Percentiles rank a stretch among this genome's conserved stretches.
These are phyloP conservation scores for Phytophthora ramorum DNA, from an alignment of 352 stramenopile species.

Conservation along the genomic window DNA sequence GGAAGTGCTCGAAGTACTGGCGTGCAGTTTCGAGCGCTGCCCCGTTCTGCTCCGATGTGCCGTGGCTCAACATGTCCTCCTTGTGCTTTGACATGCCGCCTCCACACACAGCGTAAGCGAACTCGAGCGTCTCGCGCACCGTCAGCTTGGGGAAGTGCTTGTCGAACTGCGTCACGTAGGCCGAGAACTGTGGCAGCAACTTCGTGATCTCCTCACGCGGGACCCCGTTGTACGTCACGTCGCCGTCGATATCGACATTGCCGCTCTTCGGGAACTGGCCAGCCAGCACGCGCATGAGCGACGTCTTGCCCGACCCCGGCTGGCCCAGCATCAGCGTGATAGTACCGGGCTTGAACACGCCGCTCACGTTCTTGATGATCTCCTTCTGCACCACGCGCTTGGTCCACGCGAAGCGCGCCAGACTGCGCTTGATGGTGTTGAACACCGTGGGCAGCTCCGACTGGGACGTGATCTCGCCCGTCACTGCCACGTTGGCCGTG, in stretches of 20 bases:
- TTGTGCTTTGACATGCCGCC: constrained; percentile 34
- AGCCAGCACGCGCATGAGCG: constrained; percentile 40
- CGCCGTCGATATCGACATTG: constrained; percentile 33
- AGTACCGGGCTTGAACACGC: constrained; percentile 38
- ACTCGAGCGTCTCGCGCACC: constrained; percentile 43
- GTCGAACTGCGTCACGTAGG: constrained; percentile 42
- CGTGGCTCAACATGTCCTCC: constrained; percentile 44
- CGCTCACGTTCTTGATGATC: constrained; percentile 42
- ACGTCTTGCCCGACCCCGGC: constrained; percentile 45
- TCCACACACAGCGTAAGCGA: constrained; percentile 34
- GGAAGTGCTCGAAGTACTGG: constrained; percentile 40
- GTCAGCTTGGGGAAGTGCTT: constrained; percentile 40
- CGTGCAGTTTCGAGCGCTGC: constrained; percentile 23
- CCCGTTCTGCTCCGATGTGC: constrained; percentile 42
- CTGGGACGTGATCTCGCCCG: constrained; percentile 27
- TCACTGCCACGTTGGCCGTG: constrained; percentile 38
- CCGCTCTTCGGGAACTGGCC: constrained; percentile 34
- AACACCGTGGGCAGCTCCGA: constrained; percentile 47
- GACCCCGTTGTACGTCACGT: constrained; percentile 43
- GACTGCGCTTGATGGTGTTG: constrained; percentile 33
- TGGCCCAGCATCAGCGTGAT: constrained; percentile 42
- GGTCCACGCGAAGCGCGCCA: constrained; percentile 35
- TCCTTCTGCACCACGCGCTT: constrained; percentile 41
- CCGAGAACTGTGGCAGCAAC: constrained; percentile 34
- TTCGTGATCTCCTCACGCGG: constrained; percentile 25